Evolutionary conservation across 169 alveolate species (phyloP), one percentile per base, ranked within the genome.

Genomic region (Plasmodium knowlesi): DNA sequence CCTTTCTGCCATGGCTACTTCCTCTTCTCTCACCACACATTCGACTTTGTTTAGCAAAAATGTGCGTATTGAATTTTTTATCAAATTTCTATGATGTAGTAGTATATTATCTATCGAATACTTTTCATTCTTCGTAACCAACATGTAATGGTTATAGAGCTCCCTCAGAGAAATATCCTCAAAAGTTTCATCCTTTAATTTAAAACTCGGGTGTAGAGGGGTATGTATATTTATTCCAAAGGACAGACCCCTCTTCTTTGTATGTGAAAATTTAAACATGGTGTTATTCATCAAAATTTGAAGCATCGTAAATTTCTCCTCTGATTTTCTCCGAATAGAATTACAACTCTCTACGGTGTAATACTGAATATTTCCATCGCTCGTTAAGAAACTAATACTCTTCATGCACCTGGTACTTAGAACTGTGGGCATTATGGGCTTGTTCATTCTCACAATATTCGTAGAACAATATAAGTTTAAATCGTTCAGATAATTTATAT

Each of bases 261-360:
- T 91, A 61, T 91, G 76, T 34, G 50, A 10, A 91, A n/a, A 82
- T 14, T 91, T 91, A 67, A 71, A 82, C 72, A 91, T n/a, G 46
- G 57, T 91, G 74, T 91, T 91, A 81, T 91, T 91, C 53, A 91
- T 46, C 84, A 91, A 82, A 16, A 91, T 82, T 82, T 91, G 95
- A 53, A 91, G 71, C 53, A 91, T 57, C 84, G 43, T 91, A 82
- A 70, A 91, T 61, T 91, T 91, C 50, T 82, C 79, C 73, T 91
- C 95, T 34, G 95, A 91, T 37, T 81, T 91, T 32, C 74, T 39
- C 1, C 78, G 46, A 30, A 70, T 71, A 41, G 71, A 82, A 82
- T 82, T 91, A 43, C 90, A 73, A 22, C 92, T 92, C 54, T 91
- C 53, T 46, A 81, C 25, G 19, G 85, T 82, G 74, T 81, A 91